Conservation (phyloP, 768 basidiomycete genomes). For the Xerocomellus amylosporus region DNA sequence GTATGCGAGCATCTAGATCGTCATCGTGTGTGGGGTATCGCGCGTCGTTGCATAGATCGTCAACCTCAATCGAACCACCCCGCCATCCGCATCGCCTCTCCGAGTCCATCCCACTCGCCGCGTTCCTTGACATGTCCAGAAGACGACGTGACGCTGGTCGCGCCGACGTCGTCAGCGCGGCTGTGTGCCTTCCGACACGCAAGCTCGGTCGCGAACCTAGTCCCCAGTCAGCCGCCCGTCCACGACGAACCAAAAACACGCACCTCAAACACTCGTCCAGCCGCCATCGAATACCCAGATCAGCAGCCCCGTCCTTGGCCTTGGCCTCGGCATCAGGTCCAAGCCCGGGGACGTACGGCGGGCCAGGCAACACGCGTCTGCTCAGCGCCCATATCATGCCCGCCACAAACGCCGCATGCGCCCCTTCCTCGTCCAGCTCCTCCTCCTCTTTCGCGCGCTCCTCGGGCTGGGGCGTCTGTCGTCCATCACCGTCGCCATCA, state of each 20-base stretch:
- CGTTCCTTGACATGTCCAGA: slow-evolving; percentile 34
- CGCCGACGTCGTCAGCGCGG: neutral
- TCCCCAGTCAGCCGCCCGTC: neutral
- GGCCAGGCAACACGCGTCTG: slow-evolving; percentile 65
- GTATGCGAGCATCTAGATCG: neutral
- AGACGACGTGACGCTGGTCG: slow-evolving; percentile 9
- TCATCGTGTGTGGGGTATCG: slow-evolving; percentile 6
- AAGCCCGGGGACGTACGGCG: slow-evolving; percentile 62
- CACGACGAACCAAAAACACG: neutral
- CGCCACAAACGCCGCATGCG: slow-evolving; percentile 80
- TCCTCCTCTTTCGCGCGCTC: slow-evolving; percentile 15
- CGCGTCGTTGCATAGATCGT: neutral
- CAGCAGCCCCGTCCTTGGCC: slow-evolving; percentile 37
- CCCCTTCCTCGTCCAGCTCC: slow-evolving; percentile 69
- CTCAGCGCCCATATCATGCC: slow-evolving; percentile 86
- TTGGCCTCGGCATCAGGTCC: slow-evolving; percentile 15
- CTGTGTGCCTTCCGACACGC: slow-evolving; percentile 64
- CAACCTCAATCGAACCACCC: slow-evolving; percentile 64
- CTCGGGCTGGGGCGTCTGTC: slow-evolving; percentile 24
- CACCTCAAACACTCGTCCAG: slow-evolving; percentile 81
- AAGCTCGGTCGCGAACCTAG: slow-evolving; percentile 80
- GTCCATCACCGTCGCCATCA: slow-evolving; percentile 7
- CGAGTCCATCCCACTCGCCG: slow-evolving; percentile 63
- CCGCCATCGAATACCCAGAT: slow-evolving; percentile 57
- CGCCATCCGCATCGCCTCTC: slow-evolving; percentile 67